phyloP scores from a whole-genome alignment of 176 grass and related monocot genomes.

The Poa annua region DNA sequence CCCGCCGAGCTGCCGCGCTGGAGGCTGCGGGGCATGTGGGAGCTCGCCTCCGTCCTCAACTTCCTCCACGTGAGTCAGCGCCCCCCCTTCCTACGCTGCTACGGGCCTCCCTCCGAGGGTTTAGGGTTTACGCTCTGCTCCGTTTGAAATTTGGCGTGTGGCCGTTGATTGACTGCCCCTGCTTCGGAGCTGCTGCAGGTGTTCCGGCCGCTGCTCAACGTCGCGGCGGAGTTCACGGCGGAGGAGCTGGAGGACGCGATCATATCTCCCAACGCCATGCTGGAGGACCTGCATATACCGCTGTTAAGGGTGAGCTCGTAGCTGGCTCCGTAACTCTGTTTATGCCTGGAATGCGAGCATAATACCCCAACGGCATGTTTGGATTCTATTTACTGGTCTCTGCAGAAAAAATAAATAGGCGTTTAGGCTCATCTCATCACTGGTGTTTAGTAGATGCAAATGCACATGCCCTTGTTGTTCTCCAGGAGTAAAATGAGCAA shows the following conservation, averaged over 20 bases:
- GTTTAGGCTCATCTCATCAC: background rate
- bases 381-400: background rate
- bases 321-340: too few species aligned
- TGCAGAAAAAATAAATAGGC: too few species aligned
- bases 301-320: slow-evolving; percentile 66
- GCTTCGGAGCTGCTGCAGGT: slow-evolving; percentile 53
- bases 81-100: too few species aligned
- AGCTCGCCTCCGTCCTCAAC: slow-evolving; percentile 88
- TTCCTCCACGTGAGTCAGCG: slow-evolving; percentile 70
- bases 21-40: slow-evolving; percentile 90
- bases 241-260: slow-evolving; percentile 90
- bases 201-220: slow-evolving; percentile 82
- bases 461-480: background rate
- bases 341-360: background rate
- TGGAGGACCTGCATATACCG: slow-evolving; percentile 84
- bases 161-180: background rate
- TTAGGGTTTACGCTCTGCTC: slow-evolving; percentile 33
- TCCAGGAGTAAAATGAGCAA: background rate
- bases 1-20: slow-evolving; percentile 60
- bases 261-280: slow-evolving; percentile 61
- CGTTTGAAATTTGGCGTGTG: slow-evolving; percentile 20
- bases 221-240: slow-evolving; percentile 84
- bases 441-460: background rate
- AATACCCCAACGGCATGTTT: background rate
- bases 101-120: background rate